Conservation (phyloP, 2,329 filamentous ascomycete species). For the Beauveria sp. region DNA sequence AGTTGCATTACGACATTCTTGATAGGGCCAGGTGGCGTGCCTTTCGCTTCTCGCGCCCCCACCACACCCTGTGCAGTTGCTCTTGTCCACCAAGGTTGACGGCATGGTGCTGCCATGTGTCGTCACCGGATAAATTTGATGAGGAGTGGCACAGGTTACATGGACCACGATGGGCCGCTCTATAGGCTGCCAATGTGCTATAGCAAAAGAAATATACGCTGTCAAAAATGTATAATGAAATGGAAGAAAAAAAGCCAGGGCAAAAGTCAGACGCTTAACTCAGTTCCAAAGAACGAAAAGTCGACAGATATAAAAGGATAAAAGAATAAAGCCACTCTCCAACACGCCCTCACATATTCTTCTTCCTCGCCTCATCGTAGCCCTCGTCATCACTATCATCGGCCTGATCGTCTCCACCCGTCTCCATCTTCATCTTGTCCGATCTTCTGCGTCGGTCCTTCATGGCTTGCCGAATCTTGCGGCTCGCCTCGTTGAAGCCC, state of each 20-base stretch:
- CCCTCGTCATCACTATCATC: constrained; percentile 35
- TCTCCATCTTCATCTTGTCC: constrained; percentile 30
- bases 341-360: constrained; percentile 24
- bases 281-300: neutral
- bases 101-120: neutral
- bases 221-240: too few species aligned
- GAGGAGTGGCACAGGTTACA: too few species aligned
- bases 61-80: neutral
- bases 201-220: too few species aligned
- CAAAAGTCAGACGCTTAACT: neutral
- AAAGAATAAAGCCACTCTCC: neutral
- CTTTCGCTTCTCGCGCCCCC: too few species aligned
- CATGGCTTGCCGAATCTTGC: constrained; percentile 82
- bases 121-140: too few species aligned
- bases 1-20: neutral
- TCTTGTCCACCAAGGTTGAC: neutral
- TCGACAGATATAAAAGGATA: neutral
- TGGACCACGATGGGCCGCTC: too few species aligned
- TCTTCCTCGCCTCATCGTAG: constrained; percentile 36
- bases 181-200: too few species aligned
- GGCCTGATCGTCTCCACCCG: constrained; percentile 26
- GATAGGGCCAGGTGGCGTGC: too few species aligned
- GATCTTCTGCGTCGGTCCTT: constrained; percentile 51
- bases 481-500: constrained; percentile 73
- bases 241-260: neutral